These are phyloP conservation scores for Trichoderma afroharzianum DNA, from an alignment of 2,329 filamentous ascomycete species.

Conservation along the genomic window DNA sequence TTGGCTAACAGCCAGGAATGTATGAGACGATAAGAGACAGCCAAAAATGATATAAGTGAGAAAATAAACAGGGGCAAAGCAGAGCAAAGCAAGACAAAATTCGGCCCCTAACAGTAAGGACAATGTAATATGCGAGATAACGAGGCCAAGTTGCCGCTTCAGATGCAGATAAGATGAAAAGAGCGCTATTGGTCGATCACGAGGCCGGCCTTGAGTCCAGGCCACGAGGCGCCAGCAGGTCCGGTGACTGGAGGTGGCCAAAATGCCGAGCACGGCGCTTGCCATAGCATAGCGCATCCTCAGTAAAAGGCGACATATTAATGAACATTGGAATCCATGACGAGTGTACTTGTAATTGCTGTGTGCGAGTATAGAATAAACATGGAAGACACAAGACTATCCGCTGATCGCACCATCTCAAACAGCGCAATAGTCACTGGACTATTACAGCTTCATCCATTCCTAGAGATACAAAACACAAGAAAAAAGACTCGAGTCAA, in stretches of 20 bases:
- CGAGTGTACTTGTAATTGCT: background rate
- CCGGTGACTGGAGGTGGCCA: conserved; percentile 11
- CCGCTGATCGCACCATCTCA: background rate
- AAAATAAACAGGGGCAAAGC: background rate
- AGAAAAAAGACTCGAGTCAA: background rate
- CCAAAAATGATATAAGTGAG: background rate
- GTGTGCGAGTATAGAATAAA: background rate
- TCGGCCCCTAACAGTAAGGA: background rate
- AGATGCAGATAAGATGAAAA: conserved; percentile 7
- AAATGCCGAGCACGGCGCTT: background rate
- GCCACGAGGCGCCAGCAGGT: conserved; percentile 14
- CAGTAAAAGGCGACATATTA: background rate
- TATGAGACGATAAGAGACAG: background rate
- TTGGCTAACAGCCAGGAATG: background rate
- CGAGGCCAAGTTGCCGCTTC: background rate
- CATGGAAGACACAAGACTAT: background rate
- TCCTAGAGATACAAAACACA: background rate
- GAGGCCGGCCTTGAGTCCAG: conserved; percentile 9
- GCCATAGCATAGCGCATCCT: background rate
- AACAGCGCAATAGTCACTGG: background rate
- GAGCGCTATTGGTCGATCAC: conserved; percentile 17
- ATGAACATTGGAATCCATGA: background rate
- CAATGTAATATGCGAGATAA: background rate
- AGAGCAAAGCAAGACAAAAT: background rate
- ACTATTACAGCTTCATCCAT: background rate